Evolutionary conservation across 2,329 filamentous ascomycete species (phyloP).

Genomic region (Xylariaceae sp.): DNA sequence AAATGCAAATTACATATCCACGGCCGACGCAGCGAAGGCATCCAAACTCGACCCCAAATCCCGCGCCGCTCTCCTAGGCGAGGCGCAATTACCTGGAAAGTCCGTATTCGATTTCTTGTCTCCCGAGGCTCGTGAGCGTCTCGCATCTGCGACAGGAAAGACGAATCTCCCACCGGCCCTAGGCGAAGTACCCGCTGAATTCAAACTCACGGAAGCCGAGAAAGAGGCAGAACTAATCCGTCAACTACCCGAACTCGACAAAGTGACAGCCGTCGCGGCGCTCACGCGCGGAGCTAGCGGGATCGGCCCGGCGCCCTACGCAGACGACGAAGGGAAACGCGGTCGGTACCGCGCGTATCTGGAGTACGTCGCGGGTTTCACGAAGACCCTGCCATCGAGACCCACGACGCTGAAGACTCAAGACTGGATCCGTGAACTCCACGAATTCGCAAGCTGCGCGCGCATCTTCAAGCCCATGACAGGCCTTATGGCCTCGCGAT

Average conservation of each 20-base stretch:
- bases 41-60: conserved; percentile 70
- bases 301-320: conserved; percentile 69
- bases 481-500: conserved; percentile 87
- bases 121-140: conserved; percentile 66
- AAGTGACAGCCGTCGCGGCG: conserved; percentile 61
- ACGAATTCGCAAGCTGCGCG: conserved; percentile 63
- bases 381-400: conserved; percentile 34
- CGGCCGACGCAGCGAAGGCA: conserved; percentile 66
- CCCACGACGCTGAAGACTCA: conserved; percentile 48
- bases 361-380: conserved; percentile 65
- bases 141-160: conserved; percentile 71
- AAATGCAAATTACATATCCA: conserved; percentile 19
- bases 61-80: conserved; percentile 75
- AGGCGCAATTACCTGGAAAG: conserved; percentile 77
- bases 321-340: conserved; percentile 73
- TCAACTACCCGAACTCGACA: conserved; percentile 60
- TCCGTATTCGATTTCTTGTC: conserved; percentile 94
- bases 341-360: conserved; percentile 77
- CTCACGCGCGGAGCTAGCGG: conserved; percentile 52
- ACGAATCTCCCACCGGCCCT: conserved; percentile 69
- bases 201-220: conserved; percentile 58
- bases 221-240: conserved; percentile 53
- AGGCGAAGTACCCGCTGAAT: conserved; percentile 66
- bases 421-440: conserved; percentile 75
- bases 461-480: conserved; percentile 85